Evolutionary conservation across 805 yeast species (phyloP).

Genomic region (Yarrowia phangngaensis): DNA sequence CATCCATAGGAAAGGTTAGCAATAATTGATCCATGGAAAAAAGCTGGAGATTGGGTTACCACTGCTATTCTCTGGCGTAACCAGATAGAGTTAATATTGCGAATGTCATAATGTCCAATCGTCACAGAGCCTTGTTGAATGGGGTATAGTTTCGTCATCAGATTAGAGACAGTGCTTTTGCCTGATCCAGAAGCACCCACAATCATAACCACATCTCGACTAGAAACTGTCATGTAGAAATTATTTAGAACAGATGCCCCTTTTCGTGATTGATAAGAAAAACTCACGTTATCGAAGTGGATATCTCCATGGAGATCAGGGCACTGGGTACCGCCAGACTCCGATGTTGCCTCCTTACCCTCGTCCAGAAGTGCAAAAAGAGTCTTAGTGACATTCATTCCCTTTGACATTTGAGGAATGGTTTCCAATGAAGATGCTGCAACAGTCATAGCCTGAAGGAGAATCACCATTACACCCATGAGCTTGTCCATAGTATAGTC

Average conservation of each 20-base stretch:
- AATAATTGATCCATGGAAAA: constrained; percentile 68
- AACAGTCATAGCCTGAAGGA: constrained; percentile 67
- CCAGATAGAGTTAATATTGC: constrained; percentile 44
- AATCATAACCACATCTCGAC: constrained; percentile 57
- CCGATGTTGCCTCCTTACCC: background rate
- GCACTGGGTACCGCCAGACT: constrained; percentile 1
- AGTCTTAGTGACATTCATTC: constrained; percentile 44
- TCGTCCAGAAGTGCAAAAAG: constrained; percentile 10
- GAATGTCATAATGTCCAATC: constrained; percentile 50
- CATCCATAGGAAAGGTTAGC: constrained; percentile 69
- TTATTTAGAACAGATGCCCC: constrained; percentile 41
- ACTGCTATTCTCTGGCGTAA: constrained; percentile 57
- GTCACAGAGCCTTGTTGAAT: constrained; percentile 43
- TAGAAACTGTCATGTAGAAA: constrained; percentile 44
- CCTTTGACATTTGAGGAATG: constrained; percentile 77
- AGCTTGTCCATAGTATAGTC: constrained; percentile 56
- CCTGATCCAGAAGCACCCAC: constrained; percentile 91
- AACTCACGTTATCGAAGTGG: constrained; percentile 46
- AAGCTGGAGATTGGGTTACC: constrained; percentile 69
- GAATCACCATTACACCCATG: constrained; percentile 64
- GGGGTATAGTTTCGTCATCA: constrained; percentile 54
- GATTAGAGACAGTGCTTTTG: constrained; percentile 67
- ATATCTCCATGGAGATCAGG: constrained; percentile 34
- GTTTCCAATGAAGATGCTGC: constrained; percentile 57
- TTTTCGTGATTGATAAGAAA: constrained; percentile 35